phyloP scores from a whole-genome alignment of 2,329 filamentous ascomycete genomes.

The Fusarium sublunatum region DNA sequence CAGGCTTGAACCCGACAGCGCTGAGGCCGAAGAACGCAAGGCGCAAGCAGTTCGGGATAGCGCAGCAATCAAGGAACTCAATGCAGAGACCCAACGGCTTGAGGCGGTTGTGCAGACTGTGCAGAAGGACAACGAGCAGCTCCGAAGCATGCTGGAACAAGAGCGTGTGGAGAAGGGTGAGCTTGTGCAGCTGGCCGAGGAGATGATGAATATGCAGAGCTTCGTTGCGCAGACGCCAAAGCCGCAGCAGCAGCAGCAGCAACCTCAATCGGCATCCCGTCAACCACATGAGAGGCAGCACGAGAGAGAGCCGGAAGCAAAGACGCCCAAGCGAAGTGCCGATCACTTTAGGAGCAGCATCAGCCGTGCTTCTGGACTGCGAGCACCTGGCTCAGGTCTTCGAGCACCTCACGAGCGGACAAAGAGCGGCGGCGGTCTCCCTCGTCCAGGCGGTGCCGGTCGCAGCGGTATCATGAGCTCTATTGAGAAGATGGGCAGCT shows the following conservation, averaged over 20 bases:
- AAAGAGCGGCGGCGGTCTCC: slow-evolving; percentile 59
- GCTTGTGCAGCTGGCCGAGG: slow-evolving; percentile 82
- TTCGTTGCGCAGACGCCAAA: slow-evolving; percentile 50
- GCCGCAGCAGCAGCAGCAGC: slow-evolving; percentile 39
- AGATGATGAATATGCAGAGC: slow-evolving; percentile 79
- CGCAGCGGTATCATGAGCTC: slow-evolving; percentile 83
- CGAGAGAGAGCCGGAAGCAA: slow-evolving; percentile 46
- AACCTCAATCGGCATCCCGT: slow-evolving; percentile 35
- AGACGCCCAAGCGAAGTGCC: slow-evolving; percentile 49
- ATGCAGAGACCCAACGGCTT: slow-evolving; percentile 79
- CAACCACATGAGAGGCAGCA: slow-evolving; percentile 38
- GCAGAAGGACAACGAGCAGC: slow-evolving; percentile 74
- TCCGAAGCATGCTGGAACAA: slow-evolving; percentile 73
- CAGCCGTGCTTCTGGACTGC: slow-evolving; percentile 66
- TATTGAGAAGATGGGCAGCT: slow-evolving; percentile 87
- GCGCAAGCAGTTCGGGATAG: slow-evolving; percentile 72
- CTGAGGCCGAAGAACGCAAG: slow-evolving; percentile 62
- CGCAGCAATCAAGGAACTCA: slow-evolving; percentile 74
- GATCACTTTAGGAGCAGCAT: slow-evolving; percentile 60
- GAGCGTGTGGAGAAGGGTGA: slow-evolving; percentile 88
- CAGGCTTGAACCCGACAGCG: slow-evolving; percentile 62
- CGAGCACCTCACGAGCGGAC: slow-evolving; percentile 58
- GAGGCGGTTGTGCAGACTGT: slow-evolving; percentile 77
- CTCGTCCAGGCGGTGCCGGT: slow-evolving; percentile 60
- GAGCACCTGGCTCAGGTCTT: slow-evolving; percentile 67